Base-by-base conservation (phyloP, 106 monocot genomes). In the Platanthera guangdongensis region DNA sequence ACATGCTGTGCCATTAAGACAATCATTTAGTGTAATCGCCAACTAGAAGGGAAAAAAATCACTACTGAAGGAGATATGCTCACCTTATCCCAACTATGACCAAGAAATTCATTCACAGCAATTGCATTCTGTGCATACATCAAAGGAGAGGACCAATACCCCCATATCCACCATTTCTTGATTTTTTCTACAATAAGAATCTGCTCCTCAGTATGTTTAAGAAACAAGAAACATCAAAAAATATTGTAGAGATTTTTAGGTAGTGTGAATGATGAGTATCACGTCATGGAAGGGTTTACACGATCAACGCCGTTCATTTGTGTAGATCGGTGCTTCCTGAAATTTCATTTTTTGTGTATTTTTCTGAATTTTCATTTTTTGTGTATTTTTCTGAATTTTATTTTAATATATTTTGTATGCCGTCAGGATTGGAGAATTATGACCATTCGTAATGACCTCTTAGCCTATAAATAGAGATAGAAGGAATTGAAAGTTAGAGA, bases 91-190 rank as follows among this genome's bases (percentile, higher is more conserved):
- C 92, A 93, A 45, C 80, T 84, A 39, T 84, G 68, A 7, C 87
- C 87, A 46, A 90, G 85, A 74, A 92, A 89, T 71, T 92, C 92
- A 76, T 92, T 92, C 47, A 89, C 89, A 16, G 89, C 85, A 62
- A 92, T 57, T 28, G 87, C 92, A 85, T 92, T 92, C 52, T 89
- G 89, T 8, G 89, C 92, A 76, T 92, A 92, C 92, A 92, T 92
- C 80, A 92, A 73, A 12, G 92, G 92, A 45, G 92, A 92, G 10
- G 83, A 74, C 92, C 92, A 92, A 63, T 92, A 92, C 8, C 89
- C 89, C 92, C 92, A 92, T 19, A 85, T 89, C 92, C 92, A 92
- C 79, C 77, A 86, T 77, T 82, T 84, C 76, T 84, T 89, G 14
- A 89, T 86, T 77, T 83, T 76, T 0, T 71, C 89, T 89, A 86